Conservation (phyloP, 2,329 filamentous ascomycete species). For the Alternaria gaisen region DNA sequence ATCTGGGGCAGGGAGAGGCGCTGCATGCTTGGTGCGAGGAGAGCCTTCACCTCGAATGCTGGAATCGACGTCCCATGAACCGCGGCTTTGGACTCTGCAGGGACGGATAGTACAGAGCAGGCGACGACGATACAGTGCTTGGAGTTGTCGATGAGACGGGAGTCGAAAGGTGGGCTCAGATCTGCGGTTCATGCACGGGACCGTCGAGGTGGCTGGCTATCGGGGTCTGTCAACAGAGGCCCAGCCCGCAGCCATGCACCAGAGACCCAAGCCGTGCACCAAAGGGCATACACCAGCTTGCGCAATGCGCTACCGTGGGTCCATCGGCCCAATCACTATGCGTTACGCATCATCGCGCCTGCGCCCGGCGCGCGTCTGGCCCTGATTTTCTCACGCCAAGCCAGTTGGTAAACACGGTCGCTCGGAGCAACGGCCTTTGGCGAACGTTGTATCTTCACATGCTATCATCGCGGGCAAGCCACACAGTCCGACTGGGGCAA, state of each 20-base stretch:
- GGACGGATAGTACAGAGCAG: not conserved
- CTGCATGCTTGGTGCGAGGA: conserved; percentile 19
- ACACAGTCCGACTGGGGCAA: not conserved
- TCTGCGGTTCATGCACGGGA: conserved; percentile 46
- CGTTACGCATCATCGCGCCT: not conserved
- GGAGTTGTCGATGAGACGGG: conserved; percentile 8
- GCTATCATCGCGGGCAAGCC: not conserved
- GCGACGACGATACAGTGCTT: conserved; percentile 12
- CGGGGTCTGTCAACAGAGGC: conserved; percentile 48
- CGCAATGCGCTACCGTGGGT: conserved; percentile 28
- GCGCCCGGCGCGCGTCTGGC: conserved; percentile 4
- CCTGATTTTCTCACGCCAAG: not conserved
- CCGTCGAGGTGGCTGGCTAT: conserved; percentile 36
- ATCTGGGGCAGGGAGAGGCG: conserved; percentile 54
- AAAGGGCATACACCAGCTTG: conserved; percentile 16
- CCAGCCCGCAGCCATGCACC: conserved; percentile 28
- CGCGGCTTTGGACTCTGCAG: conserved; percentile 9
- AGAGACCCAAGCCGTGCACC: too few species aligned
- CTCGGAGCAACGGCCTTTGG: conserved; percentile 11
- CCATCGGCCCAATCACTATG: conserved; percentile 18
- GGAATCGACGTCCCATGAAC: conserved; percentile 29
- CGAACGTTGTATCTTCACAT: not conserved
- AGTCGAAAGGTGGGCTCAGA: conserved; percentile 35
- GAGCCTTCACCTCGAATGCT: conserved; percentile 33
- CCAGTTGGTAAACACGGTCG: conserved; percentile 16